These are phyloP conservation scores for Penicillium parvum DNA, from an alignment of 495 filamentous ascomycete genomes.

Conservation along the genomic window DNA sequence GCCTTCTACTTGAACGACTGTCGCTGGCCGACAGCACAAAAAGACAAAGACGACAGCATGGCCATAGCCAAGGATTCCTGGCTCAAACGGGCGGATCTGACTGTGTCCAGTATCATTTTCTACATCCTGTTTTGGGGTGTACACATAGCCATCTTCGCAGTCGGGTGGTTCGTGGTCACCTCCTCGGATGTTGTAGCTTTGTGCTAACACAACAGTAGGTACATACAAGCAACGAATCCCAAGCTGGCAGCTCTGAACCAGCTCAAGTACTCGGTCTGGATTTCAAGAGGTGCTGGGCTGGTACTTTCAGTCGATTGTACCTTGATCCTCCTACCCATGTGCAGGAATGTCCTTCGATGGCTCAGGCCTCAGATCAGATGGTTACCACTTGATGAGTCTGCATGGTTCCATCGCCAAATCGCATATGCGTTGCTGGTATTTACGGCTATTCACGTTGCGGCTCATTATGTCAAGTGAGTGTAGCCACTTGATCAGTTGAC, in stretches of 20 bases:
- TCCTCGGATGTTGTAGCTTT: background rate
- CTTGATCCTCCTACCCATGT: conserved; percentile 90
- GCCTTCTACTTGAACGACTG: background rate
- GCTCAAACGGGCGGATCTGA: conserved; percentile 53
- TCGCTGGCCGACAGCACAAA: conserved; percentile 22
- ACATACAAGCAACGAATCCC: conserved; percentile 62
- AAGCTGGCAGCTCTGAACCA: conserved; percentile 73
- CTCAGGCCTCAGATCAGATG: conserved; percentile 84
- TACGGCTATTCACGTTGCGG: conserved; percentile 66
- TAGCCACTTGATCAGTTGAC: background rate
- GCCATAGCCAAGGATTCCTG: conserved; percentile 14
- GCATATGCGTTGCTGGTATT: conserved; percentile 87
- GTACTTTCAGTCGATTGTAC: conserved; percentile 76
- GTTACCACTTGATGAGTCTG: conserved; percentile 87
- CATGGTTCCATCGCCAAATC: conserved; percentile 96
- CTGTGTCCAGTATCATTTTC: conserved; percentile 67
- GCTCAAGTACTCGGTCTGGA: conserved; percentile 85
- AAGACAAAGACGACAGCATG: conserved; percentile 9
- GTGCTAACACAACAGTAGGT: conserved; percentile 51
- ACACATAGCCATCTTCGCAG: conserved; percentile 75
- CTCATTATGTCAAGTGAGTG: conserved; percentile 94
- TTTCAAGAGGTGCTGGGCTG: conserved; percentile 89
- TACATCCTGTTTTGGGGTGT: conserved; percentile 80
- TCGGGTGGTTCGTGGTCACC: conserved; percentile 70
- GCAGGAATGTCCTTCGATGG: conserved; percentile 78